Percentiles rank a stretch among this genome's conserved stretches.
Conservation (phyloP, 75 land plant genomes). For the Pseudotsuga menziesii region DNA sequence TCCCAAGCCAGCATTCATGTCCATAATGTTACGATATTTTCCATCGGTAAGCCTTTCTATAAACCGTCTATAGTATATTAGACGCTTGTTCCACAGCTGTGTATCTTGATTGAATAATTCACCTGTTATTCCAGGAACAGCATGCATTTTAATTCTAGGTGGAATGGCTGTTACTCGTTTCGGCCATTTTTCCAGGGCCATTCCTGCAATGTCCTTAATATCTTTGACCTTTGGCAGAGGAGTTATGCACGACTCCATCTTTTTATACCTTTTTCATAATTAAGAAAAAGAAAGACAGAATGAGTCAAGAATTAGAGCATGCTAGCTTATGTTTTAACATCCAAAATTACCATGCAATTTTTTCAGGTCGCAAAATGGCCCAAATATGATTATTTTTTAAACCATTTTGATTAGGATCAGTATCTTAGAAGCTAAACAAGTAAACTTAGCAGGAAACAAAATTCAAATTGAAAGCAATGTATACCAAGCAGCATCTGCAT, state of each 20-base stretch:
- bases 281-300: not conserved
- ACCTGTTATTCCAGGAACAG: constrained; percentile 39
- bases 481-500: constrained; percentile 48
- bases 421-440: not conserved
- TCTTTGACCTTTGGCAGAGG: constrained; percentile 31
- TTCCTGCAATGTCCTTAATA: constrained; percentile 54
- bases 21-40: constrained; percentile 69
- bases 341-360: constrained; percentile 6
- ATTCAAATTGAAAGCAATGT: not conserved
- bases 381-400: constrained; percentile 11
- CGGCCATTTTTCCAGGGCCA: constrained; percentile 64
- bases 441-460: not conserved
- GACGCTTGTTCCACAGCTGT: constrained; percentile 62
- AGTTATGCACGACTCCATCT: constrained; percentile 48
- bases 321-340: not conserved
- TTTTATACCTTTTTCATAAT: constrained; percentile 26
- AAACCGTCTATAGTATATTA: constrained; percentile 51
- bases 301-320: constrained; percentile 26
- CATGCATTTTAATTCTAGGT: constrained; percentile 53
- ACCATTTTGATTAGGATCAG: not conserved
- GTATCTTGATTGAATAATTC: constrained; percentile 47
- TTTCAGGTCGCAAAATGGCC: constrained; percentile 15
- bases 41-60: constrained; percentile 28
- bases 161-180: constrained; percentile 67
- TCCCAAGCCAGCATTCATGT: constrained; percentile 81